Percentiles rank a stretch among this genome's conserved stretches.
These are phyloP conservation scores for Ascochyta rabiei DNA, from an alignment of 2,329 filamentous ascomycete species.

Conservation along the genomic window DNA sequence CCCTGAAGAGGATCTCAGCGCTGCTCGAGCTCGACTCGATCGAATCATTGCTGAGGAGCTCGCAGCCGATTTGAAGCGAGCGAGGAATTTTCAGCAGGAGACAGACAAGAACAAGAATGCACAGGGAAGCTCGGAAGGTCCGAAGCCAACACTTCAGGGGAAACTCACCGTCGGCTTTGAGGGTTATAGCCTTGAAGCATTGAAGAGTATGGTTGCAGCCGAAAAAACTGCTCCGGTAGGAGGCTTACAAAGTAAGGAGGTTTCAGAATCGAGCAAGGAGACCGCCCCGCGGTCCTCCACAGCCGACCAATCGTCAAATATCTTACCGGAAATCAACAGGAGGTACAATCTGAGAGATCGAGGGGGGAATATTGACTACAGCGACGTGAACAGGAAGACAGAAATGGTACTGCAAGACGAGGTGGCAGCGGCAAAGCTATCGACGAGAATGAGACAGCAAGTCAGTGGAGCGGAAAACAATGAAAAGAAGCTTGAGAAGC, in stretches of 20 bases:
- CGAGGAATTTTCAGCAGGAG: neutral
- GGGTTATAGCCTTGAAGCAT: neutral
- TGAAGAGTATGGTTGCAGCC: neutral
- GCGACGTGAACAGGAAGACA: neutral
- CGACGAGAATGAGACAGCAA: no score
- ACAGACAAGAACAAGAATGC: neutral
- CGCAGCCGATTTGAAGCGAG: neutral
- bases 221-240: neutral
- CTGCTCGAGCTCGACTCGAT: neutral
- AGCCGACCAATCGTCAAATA: neutral
- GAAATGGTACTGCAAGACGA: no score
- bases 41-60: neutral
- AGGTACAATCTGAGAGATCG: neutral
- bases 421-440: no score
- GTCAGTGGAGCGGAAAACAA: no score
- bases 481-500: no score
- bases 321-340: neutral
- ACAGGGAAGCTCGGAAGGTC: neutral
- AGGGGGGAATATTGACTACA: neutral
- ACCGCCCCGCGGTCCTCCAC: neutral
- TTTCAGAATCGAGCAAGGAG: neutral
- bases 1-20: neutral
- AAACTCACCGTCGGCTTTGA: neutral
- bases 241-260: neutral
- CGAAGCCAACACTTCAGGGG: no score